Percentiles rank a stretch among this genome's conserved stretches.
Evolutionary conservation across 441 rosid genomes (phyloP).

Genomic region (Gossypium trilobum): DNA sequence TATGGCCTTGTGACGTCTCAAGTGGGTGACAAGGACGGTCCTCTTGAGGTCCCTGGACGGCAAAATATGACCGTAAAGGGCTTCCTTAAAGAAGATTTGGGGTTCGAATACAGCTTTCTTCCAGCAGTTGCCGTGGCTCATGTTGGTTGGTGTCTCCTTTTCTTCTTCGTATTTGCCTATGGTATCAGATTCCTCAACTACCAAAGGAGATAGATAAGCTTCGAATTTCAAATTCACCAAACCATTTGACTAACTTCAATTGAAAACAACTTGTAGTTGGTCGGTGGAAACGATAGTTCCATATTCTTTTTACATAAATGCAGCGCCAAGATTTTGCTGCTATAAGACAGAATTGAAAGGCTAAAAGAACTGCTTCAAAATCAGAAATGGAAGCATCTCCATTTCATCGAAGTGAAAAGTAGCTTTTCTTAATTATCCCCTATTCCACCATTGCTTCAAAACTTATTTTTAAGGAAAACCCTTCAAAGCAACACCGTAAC

Average conservation of each 20-base stretch:
- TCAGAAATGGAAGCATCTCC: too few species aligned
- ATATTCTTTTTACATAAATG: too few species aligned
- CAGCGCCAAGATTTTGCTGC: too few species aligned
- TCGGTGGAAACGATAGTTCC: too few species aligned
- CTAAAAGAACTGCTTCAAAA: too few species aligned
- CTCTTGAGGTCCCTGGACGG: constrained; percentile 33
- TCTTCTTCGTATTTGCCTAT: constrained; percentile 51
- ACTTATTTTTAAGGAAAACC: background rate
- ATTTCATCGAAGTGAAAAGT: too few species aligned
- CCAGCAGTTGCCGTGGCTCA: constrained; percentile 53
- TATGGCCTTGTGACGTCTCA: constrained; percentile 74
- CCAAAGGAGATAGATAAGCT: constrained; percentile 46
- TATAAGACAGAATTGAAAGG: too few species aligned
- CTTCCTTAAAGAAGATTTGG: constrained; percentile 39
- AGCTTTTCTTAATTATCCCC: too few species aligned
- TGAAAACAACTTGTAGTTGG: too few species aligned
- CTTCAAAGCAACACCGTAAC: too few species aligned
- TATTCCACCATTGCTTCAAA: background rate
- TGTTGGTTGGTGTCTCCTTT: constrained; percentile 47
- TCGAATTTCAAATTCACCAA: background rate
- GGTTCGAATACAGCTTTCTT: constrained; percentile 54
- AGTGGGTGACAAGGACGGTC: constrained; percentile 43
- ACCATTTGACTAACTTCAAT: too few species aligned
- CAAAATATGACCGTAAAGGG: constrained; percentile 22
- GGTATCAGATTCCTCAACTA: constrained; percentile 69